Percentiles rank a stretch among this genome's conserved stretches.
These are phyloP conservation scores for Hippophae tibetana DNA, from an alignment of 306 rosid genomes.

Conservation along the genomic window DNA sequence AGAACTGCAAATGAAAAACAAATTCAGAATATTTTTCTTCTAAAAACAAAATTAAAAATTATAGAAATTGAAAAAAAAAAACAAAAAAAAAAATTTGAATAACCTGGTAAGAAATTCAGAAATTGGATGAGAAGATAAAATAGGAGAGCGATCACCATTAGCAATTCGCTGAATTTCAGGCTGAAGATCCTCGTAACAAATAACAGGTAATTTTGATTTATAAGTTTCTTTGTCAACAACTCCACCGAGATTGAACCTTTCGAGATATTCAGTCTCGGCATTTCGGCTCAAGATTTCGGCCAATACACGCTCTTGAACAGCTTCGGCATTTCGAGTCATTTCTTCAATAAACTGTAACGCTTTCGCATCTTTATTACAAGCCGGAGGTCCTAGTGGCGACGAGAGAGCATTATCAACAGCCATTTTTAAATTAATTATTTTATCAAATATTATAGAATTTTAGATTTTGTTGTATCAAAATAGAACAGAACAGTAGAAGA, in stretches of 20 bases:
- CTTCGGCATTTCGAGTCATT: conserved; percentile 47
- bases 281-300: conserved; percentile 53
- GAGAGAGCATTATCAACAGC: not conserved
- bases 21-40: no score
- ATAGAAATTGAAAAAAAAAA: not conserved
- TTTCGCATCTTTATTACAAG: conserved; percentile 35
- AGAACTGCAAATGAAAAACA: conserved; percentile 40
- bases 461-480: no score
- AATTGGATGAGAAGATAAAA: conserved; percentile 56
- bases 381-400: conserved; percentile 25
- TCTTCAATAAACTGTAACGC: conserved; percentile 59
- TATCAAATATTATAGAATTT: no score
- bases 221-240: conserved; percentile 54
- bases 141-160: conserved; percentile 73
- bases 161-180: conserved; percentile 77
- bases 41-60: no score
- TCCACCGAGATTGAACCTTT: conserved; percentile 43
- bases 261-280: conserved; percentile 59
- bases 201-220: conserved; percentile 66
- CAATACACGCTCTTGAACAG: conserved; percentile 37
- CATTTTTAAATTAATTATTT: no score
- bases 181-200: conserved; percentile 65
- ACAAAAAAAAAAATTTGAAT: no score
- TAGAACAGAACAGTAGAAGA: no score
- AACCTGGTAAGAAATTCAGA: conserved; percentile 94